Evolutionary conservation across 306 rosid genomes (phyloP).

Genomic region (Cyclanthera cordifolia): DNA sequence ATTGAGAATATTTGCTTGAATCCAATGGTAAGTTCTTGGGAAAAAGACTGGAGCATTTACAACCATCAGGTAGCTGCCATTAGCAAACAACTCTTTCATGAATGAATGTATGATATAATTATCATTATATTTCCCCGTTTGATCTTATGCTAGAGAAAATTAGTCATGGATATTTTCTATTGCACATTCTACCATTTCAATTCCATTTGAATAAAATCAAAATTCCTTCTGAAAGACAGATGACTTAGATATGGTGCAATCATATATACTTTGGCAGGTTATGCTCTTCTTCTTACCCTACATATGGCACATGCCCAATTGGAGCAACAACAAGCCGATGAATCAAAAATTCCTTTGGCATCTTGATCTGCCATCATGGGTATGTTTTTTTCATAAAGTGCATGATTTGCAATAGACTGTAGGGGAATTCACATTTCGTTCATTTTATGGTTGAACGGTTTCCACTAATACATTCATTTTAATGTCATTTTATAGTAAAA

Average conservation of each 20-base stretch:
- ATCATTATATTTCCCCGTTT: background rate
- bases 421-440: background rate
- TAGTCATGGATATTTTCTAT: background rate
- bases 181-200: background rate
- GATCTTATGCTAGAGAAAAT: background rate
- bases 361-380: background rate
- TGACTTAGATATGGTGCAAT: background rate
- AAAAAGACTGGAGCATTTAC: background rate
- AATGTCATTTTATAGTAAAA: background rate
- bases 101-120: background rate
- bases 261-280: background rate
- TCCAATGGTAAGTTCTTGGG: background rate
- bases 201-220: background rate
- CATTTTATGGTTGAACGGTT: background rate
- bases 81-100: background rate
- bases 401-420: background rate
- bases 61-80: slow-evolving; percentile 8
- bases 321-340: background rate
- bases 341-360: background rate
- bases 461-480: background rate
- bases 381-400: background rate
- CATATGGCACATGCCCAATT: background rate
- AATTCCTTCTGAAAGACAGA: background rate
- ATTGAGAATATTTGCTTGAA: background rate
- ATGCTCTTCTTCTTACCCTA: slow-evolving; percentile 2